Evolutionary conservation across 2,329 filamentous ascomycete species (phyloP), one percentile per base, ranked within the genome.

Genomic region (Ophiostoma quercus): DNA sequence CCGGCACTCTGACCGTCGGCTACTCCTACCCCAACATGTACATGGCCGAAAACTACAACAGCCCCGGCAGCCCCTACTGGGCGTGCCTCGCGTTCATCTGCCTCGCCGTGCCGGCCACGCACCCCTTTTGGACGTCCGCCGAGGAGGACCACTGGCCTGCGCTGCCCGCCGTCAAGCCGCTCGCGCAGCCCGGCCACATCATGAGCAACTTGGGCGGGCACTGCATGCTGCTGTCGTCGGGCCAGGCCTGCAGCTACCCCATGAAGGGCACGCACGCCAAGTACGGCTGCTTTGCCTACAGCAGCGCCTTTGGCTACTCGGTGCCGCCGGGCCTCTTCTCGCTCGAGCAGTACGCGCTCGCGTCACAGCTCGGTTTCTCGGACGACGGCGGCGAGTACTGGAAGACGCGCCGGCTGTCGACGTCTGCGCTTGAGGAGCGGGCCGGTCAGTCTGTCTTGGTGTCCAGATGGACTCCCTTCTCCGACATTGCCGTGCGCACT

Each of bases 21-120:
- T 94, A 92, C 77, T 88, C 87, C 0, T 94, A 92, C 76, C 89
- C 90, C 19, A 93, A 92, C 76, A 92, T 90, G 83, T 92, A 84
- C 78, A 86, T 93, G 79, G 89, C 90, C 0, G 91, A 94, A 79
- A 93, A 94, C 77, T 94, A 94, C 79, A 94, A 94, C 78, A 92
- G 89, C 11, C 90, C 91, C 0, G 89, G 89, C 43, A 87, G 84
- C 69, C 84, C 84, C 74, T 93, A 93, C 77, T 94, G 91, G 91
- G 90, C 89, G 68, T 93, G 91, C 79, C 81, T 93, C 29, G 87
- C 90, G 1, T 94, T 94, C 76, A 90, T 91, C 63, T 89, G 89
- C 68, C 82, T 94, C 1, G 90, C 89, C 0, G 83, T 92, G 14
- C 87, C 90, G 0, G 84, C 86, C 66, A 81, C 82, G 1, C 91